A percentile compares a stretch with the other conserved stretches of the same genome.
phyloP scores from a whole-genome alignment of 805 yeast species.

The Clavispora fructus region DNA sequence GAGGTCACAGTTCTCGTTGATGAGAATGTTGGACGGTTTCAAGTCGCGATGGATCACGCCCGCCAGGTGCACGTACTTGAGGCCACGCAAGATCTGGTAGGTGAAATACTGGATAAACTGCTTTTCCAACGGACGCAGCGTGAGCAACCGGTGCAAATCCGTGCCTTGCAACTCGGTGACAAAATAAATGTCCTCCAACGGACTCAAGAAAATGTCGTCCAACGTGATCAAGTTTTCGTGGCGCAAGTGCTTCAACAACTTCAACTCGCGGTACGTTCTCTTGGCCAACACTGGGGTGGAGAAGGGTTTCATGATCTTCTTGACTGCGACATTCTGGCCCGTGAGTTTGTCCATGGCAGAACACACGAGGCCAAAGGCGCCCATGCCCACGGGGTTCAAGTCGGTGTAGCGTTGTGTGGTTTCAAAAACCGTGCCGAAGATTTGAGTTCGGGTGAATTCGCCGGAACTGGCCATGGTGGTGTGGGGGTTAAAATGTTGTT shows the following conservation, averaged over 20 bases:
- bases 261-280: slow-evolving; percentile 93
- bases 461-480: slow-evolving; percentile 38
- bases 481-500: background rate
- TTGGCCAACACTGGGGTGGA: slow-evolving; percentile 92
- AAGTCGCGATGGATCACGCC: slow-evolving; percentile 89
- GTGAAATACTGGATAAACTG: slow-evolving; percentile 96
- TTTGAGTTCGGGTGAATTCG: slow-evolving; percentile 70
- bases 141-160: slow-evolving; percentile 84
- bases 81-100: slow-evolving; percentile 87
- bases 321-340: slow-evolving; percentile 90
- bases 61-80: slow-evolving; percentile 86
- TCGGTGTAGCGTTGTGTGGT: slow-evolving; percentile 86
- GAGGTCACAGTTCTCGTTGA: slow-evolving; percentile 86
- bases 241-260: slow-evolving; percentile 83
- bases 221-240: slow-evolving; percentile 89
- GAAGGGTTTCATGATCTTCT: slow-evolving; percentile 96
- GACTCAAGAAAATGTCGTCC: slow-evolving; percentile 43
- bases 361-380: slow-evolving; percentile 97
- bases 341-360: slow-evolving; percentile 91
- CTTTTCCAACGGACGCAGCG: slow-evolving; percentile 89
- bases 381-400: slow-evolving; percentile 98
- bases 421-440: slow-evolving; percentile 92
- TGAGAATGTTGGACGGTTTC: slow-evolving; percentile 78
- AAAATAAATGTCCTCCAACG: slow-evolving; percentile 91
- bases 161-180: slow-evolving; percentile 97